A percentile compares a stretch with the other conserved stretches of the same genome.
Conservation (phyloP, 805 yeast genomes). For the Ogataea paraovalis region DNA sequence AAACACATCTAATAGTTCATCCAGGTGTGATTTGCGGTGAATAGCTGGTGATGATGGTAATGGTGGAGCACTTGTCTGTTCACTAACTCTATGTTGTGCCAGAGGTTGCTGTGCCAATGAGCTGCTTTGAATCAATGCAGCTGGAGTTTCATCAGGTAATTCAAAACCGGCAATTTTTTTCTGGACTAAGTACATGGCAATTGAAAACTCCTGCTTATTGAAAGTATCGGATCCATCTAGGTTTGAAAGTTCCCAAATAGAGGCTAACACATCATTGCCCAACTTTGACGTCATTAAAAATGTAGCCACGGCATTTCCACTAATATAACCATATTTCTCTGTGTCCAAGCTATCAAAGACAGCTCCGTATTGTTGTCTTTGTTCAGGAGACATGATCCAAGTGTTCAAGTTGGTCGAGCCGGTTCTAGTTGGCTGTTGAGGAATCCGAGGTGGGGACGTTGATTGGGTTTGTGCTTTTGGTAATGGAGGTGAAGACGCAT, state of each 20-base stretch:
- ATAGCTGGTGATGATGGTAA: constrained; percentile 10
- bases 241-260: constrained; percentile 93
- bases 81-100: not conserved
- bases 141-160: constrained; percentile 77
- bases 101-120: constrained; percentile 6
- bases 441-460: constrained; percentile 8
- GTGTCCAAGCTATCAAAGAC: constrained; percentile 80
- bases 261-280: constrained; percentile 78
- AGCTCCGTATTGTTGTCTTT: constrained; percentile 71
- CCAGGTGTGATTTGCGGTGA: constrained; percentile 41
- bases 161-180: constrained; percentile 71
- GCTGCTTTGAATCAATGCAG: constrained; percentile 40
- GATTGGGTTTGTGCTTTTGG: constrained; percentile 18
- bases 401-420: constrained; percentile 22
- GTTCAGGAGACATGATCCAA: constrained; percentile 68
- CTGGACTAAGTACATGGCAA: constrained; percentile 91
- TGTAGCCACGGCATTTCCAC: constrained; percentile 80
- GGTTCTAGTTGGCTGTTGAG: constrained; percentile 14
- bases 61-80: constrained; percentile 7
- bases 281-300: constrained; percentile 86
- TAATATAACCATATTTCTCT: constrained; percentile 52
- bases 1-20: constrained; percentile 63
- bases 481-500: constrained; percentile 13
- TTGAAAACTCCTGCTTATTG: constrained; percentile 76
- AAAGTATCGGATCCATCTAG: constrained; percentile 81